Percentiles rank a stretch among this genome's conserved stretches.
Evolutionary conservation across 768 basidiomycete genomes (phyloP).

Genomic region (Panaeolus cyanescens): DNA sequence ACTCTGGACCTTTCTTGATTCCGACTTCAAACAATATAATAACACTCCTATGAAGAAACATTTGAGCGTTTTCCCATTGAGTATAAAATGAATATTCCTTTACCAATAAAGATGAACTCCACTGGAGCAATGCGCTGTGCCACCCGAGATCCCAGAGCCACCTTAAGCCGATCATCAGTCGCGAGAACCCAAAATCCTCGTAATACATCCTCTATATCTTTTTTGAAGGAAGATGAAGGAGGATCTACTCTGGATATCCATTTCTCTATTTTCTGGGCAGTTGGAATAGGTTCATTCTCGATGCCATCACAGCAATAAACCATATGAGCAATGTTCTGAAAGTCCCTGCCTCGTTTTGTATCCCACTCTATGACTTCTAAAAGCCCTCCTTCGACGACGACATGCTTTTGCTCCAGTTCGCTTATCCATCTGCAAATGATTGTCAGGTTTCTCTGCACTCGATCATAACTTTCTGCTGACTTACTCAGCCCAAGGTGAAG

Average conservation of each 20-base stretch:
- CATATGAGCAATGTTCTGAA: slow-evolving; percentile 71
- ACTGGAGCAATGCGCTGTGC: slow-evolving; percentile 67
- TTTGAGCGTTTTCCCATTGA: background rate
- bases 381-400: slow-evolving; percentile 62
- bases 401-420: slow-evolving; percentile 56
- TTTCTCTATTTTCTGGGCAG: slow-evolving; percentile 56
- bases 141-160: slow-evolving; percentile 50
- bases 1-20: slow-evolving; percentile 47
- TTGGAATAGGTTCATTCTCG: slow-evolving; percentile 52
- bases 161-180: slow-evolving; percentile 33
- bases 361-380: slow-evolving; percentile 60
- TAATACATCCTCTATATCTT: slow-evolving; percentile 54
- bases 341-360: slow-evolving; percentile 70
- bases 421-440: slow-evolving; percentile 52
- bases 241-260: slow-evolving; percentile 44
- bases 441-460: no score
- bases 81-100: slow-evolving; percentile 20
- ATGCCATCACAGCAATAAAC: slow-evolving; percentile 66
- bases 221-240: slow-evolving; percentile 52
- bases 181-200: slow-evolving; percentile 58
- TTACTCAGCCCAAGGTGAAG: slow-evolving; percentile 64
- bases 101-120: slow-evolving; percentile 83
- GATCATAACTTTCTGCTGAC: no score
- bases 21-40: slow-evolving; percentile 54
- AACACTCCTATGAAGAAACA: slow-evolving; percentile 55